Conservation (phyloP, 2,329 filamentous ascomycete genomes). For the Keithomyces neogunnii region DNA sequence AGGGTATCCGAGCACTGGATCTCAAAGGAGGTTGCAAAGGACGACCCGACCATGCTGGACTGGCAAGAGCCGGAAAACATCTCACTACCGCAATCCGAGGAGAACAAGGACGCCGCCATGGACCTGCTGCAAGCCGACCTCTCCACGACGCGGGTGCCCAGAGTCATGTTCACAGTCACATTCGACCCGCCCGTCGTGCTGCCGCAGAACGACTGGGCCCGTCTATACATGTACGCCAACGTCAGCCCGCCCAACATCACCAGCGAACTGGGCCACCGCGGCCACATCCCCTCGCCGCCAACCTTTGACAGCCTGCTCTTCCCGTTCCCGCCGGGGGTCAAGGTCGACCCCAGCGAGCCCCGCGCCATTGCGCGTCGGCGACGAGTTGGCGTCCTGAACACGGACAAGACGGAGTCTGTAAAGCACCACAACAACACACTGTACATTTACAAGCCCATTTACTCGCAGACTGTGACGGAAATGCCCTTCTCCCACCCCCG, state of each 20-base stretch:
- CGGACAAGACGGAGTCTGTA: slow-evolving; percentile 18
- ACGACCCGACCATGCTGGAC: slow-evolving; percentile 44
- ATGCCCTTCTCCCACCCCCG: slow-evolving; percentile 72
- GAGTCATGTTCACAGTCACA: slow-evolving; percentile 65
- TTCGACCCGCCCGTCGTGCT: slow-evolving; percentile 68
- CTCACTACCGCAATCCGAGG: slow-evolving; percentile 39
- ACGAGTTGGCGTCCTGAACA: slow-evolving; percentile 33
- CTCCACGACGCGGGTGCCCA: slow-evolving; percentile 48
- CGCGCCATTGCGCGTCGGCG: slow-evolving; percentile 45
- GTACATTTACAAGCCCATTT: slow-evolving; percentile 64
- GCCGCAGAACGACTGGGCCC: slow-evolving; percentile 53
- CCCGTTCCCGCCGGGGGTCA: slow-evolving; percentile 38
- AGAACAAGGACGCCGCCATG: slow-evolving; percentile 41
- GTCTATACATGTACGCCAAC: slow-evolving; percentile 51
- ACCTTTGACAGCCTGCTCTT: slow-evolving; percentile 53
- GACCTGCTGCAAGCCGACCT: slow-evolving; percentile 40
- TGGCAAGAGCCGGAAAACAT: slow-evolving; percentile 67
- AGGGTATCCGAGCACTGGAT: slow-evolving; percentile 70
- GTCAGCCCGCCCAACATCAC: slow-evolving; percentile 29
- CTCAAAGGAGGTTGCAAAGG: slow-evolving; percentile 55
- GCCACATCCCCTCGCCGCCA: slow-evolving; percentile 20
- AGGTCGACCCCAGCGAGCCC: slow-evolving; percentile 48
- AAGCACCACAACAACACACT: slow-evolving; percentile 51
- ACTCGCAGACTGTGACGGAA: slow-evolving; percentile 56
- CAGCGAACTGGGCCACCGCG: slow-evolving; percentile 22